A percentile compares a stretch with the other conserved stretches of the same genome.
phyloP scores from a whole-genome alignment of 306 rosid genomes.

The Rubus parviflorus region DNA sequence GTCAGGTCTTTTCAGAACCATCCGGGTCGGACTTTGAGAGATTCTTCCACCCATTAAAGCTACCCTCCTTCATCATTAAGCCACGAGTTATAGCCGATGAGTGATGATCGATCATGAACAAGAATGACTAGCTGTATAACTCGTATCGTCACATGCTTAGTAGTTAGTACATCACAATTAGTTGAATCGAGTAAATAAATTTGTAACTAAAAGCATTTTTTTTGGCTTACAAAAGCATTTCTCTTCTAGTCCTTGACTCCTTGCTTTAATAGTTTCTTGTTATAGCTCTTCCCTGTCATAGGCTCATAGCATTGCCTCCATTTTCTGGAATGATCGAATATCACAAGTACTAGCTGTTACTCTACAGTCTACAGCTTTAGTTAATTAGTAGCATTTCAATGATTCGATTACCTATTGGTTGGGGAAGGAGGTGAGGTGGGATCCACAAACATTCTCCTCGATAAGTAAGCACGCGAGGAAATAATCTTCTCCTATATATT shows the following conservation, averaged over 20 bases:
- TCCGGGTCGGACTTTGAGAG: slow-evolving; percentile 34
- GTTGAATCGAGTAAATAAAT: background rate
- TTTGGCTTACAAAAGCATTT: background rate
- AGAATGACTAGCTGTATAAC: no score
- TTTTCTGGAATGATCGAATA: background rate
- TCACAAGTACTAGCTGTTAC: background rate
- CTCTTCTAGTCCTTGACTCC: background rate
- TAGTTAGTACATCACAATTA: background rate
- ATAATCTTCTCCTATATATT: slow-evolving; percentile 39
- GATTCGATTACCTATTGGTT: background rate
- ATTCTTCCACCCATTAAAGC: slow-evolving; percentile 45
- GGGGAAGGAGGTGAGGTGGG: slow-evolving; percentile 30
- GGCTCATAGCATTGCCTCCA: background rate
- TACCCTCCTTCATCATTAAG: slow-evolving; percentile 18
- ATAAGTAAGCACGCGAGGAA: slow-evolving; percentile 46
- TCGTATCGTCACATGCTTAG: background rate
- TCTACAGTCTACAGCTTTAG: background rate
- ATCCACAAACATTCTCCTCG: slow-evolving; percentile 67
- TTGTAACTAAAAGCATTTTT: background rate
- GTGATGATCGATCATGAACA: background rate
- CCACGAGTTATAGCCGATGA: background rate
- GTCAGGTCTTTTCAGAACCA: slow-evolving; percentile 64
- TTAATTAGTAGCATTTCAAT: background rate
- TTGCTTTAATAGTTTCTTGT: background rate
- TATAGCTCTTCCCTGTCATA: background rate